Evolutionary conservation across 192 early-diverging fungal species (phyloP).

Genomic region (Umbelopsis sp.): DNA sequence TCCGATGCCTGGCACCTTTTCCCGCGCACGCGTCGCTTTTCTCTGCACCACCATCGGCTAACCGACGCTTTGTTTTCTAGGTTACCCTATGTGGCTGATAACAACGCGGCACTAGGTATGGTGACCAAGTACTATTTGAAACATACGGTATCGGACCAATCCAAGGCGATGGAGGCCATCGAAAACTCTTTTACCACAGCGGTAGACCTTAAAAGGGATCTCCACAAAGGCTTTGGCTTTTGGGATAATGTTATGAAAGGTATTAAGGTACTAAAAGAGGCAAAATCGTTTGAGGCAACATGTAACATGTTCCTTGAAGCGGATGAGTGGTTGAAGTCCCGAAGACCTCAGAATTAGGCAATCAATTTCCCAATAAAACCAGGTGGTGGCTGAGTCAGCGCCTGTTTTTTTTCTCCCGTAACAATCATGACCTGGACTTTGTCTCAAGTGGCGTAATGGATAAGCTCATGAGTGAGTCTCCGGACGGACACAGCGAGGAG

Average conservation of each 20-base stretch:
- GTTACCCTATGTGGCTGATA: constrained; percentile 55
- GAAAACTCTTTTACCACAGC: constrained; percentile 47
- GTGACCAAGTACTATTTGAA: constrained; percentile 55
- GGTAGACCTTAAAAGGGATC: constrained; percentile 43
- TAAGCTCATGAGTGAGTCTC: background rate
- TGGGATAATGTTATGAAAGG: constrained; percentile 43
- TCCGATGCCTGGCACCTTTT: background rate
- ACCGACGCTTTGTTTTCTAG: constrained; percentile 21
- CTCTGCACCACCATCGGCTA: background rate
- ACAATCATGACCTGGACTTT: too few relatives aligned
- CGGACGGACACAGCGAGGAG: too few relatives aligned
- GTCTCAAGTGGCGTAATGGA: background rate
- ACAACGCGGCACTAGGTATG: constrained; percentile 53
- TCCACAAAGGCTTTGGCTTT: constrained; percentile 50
- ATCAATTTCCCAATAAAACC: background rate
- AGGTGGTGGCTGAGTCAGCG: background rate
- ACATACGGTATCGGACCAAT: constrained; percentile 26
- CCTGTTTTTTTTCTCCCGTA: too few relatives aligned
- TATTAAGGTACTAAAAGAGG: constrained; percentile 22
- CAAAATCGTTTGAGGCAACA: constrained; percentile 5
- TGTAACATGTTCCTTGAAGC: constrained; percentile 34
- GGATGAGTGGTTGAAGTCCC: constrained; percentile 31
- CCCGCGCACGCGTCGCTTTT: background rate
- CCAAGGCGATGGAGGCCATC: constrained; percentile 25
- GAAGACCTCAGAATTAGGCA: constrained; percentile 9